Evolutionary conservation across 257 asterid species (phyloP).

Genomic region (Sherardia arvensis): DNA sequence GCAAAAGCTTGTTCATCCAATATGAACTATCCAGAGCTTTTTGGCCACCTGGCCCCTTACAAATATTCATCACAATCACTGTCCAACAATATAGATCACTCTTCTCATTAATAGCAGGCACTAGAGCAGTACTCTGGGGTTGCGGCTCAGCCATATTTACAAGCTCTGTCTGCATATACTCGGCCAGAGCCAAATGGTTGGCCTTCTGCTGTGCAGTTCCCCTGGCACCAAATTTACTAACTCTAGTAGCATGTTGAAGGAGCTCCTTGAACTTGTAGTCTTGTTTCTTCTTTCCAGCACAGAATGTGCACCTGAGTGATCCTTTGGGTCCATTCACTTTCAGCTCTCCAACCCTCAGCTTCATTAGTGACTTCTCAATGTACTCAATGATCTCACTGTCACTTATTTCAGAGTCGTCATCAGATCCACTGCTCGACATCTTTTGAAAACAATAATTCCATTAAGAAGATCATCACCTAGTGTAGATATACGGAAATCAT

Average conservation of each 20-base stretch:
- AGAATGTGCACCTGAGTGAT: constrained; percentile 78
- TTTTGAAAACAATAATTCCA: background rate
- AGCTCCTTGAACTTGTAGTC: constrained; percentile 84
- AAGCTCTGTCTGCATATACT: constrained; percentile 46
- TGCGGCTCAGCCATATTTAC: constrained; percentile 45
- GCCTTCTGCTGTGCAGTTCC: constrained; percentile 66
- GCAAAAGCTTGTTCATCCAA: constrained; percentile 39
- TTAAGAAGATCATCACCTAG: background rate
- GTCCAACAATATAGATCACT: constrained; percentile 63
- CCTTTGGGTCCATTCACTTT: constrained; percentile 80
- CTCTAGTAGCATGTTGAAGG: constrained; percentile 75
- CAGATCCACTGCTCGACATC: constrained; percentile 36
- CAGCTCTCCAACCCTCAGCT: constrained; percentile 52
- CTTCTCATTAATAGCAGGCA: constrained; percentile 29
- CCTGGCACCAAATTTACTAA: constrained; percentile 51
- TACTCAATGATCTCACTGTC: constrained; percentile 78
- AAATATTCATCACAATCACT: constrained; percentile 51
- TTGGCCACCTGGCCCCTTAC: constrained; percentile 23
- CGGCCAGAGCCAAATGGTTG: constrained; percentile 68
- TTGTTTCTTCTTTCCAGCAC: constrained; percentile 94
- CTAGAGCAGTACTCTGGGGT: constrained; percentile 33
- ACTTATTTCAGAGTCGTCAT: constrained; percentile 71
- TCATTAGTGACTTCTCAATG: constrained; percentile 63
- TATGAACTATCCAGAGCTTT: constrained; percentile 16
- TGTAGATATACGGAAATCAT: background rate